phyloP scores from a whole-genome alignment of 805 yeast species.

The Torulaspora delbrueckii region DNA sequence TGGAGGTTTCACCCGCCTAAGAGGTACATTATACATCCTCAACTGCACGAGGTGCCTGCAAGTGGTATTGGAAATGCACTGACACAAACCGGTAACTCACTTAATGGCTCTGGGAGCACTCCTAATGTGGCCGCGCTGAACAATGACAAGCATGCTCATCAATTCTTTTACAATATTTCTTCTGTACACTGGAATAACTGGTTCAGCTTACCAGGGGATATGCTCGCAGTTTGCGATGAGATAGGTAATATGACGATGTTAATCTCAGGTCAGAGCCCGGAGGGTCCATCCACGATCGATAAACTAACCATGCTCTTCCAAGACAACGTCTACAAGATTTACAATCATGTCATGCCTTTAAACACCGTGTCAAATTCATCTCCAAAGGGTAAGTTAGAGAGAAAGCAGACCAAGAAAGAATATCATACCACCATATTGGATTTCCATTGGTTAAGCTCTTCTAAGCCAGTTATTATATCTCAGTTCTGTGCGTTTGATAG shows the following conservation, averaged over 20 bases:
- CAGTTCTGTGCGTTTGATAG: constrained; percentile 32
- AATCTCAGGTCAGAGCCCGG: constrained; percentile 46
- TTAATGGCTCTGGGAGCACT: constrained; percentile 13
- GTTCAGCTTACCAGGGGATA: constrained; percentile 53
- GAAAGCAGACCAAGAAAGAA: constrained; percentile 37
- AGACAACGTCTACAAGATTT: constrained; percentile 35
- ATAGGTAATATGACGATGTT: constrained; percentile 60
- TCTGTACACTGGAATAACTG: constrained; percentile 66
- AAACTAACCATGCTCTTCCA: constrained; percentile 36
- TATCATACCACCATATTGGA: constrained; percentile 36
- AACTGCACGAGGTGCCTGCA: constrained; percentile 24
- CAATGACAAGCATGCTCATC: constrained; percentile 21
- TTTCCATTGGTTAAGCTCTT: constrained; percentile 42
- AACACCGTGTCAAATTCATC: constrained; percentile 16
- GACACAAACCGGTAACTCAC: constrained; percentile 16
- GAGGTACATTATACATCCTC: constrained; percentile 32
- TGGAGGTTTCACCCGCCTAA: constrained; percentile 66
- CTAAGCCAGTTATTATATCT: constrained; percentile 34
- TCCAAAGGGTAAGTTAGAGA: constrained; percentile 36
- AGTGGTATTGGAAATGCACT: constrained; percentile 5
- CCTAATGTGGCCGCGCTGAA: constrained; percentile 13
- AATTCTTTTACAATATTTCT: constrained; percentile 37
- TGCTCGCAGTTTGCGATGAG: constrained; percentile 73
- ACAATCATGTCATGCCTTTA: constrained; percentile 30
- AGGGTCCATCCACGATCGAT: constrained; percentile 33